Evolutionary conservation across 2,329 filamentous ascomycete genomes (phyloP), one percentile per base, ranked within the genome.

Genomic region (Xylaria sp.): DNA sequence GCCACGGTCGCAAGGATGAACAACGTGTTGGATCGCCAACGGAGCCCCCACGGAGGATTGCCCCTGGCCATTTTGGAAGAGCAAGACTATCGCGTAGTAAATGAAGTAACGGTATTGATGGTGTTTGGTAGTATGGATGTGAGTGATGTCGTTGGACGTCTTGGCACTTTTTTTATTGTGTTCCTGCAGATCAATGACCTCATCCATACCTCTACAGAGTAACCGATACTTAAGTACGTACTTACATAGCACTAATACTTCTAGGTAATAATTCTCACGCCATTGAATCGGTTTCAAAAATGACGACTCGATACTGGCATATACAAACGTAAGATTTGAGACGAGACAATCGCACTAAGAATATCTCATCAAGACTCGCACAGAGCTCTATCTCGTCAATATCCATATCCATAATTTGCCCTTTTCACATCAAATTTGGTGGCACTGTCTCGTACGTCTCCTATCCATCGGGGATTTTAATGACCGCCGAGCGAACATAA

Each of bases 1-100:
- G 82, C 84, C 13, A 90, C 86, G 2, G 88, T 89, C 7, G 82
- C 78, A 48, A 89, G 76, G 71, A 90, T 89, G 80, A 91, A 90
- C 55, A 84, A 74, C 2, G 86, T 87, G 62, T 84, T 87, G 12
- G 87, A 89, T n/a, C 89, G 84, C 84, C 85, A 87, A 28, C 65
- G 69, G 8, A 80, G 72, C 20, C 52, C 74, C 61, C 71, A 72
- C 9, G 76, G 77, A 1, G 65, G 74, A 50, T 12, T 63, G 4
- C 48, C 52, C 48, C 54, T 58, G 18, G 59, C 54, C 65, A 67
- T 67, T 50, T 34, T 10, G 4, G 41, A 41, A 9, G n/a, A 20
- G 34, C 37, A n/a, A n/a, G 15, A 25, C 1, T 44, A 41, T 57
- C 1, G n/a, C 20, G 20, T 18, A 46, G 37, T 2, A 25, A 44